phyloP scores from a whole-genome alignment of 306 rosid species.

The Vicia sativa region DNA sequence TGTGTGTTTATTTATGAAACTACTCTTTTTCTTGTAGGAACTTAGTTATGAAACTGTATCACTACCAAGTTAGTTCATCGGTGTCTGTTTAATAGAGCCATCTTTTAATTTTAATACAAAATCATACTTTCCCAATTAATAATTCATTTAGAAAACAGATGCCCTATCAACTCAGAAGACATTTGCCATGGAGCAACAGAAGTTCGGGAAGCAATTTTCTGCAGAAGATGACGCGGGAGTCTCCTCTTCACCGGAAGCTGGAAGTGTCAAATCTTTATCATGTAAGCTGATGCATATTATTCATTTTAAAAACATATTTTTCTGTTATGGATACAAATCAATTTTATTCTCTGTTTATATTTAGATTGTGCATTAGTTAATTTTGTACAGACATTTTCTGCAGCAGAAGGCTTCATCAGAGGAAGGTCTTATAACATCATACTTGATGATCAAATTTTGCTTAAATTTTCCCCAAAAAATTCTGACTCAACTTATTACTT shows the following conservation, averaged over 20 bases:
- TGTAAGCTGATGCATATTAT: constrained; percentile 59
- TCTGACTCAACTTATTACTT: constrained; percentile 89
- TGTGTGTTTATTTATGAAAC: no score
- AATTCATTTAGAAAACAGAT: constrained; percentile 56
- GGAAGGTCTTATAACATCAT: constrained; percentile 98
- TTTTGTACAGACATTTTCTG: constrained; percentile 60
- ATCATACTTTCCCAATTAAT: constrained; percentile 43
- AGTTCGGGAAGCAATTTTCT: constrained; percentile 54
- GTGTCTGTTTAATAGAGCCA: constrained; percentile 1
- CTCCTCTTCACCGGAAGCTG: constrained; percentile 63
- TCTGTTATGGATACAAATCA: constrained; percentile 8
- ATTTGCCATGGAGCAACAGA: constrained; percentile 52
- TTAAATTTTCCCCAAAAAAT: constrained; percentile 92
- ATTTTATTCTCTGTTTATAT: constrained; percentile 18
- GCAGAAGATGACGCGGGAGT: constrained; percentile 66
- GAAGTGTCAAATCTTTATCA: constrained; percentile 64
- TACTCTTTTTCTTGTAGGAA: no score
- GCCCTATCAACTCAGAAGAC: constrained; percentile 57
- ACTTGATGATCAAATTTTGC: constrained; percentile 88
- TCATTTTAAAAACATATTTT: constrained; percentile 29
- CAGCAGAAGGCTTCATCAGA: constrained; percentile 98
- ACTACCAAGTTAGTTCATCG: no score
- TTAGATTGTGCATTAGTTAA: constrained; percentile 48
- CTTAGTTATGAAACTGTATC: no score
- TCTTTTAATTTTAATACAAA: constrained; percentile 30